Base-by-base conservation (phyloP, 108 stramenopile genomes). In the Nitzschia sp. region DNA sequence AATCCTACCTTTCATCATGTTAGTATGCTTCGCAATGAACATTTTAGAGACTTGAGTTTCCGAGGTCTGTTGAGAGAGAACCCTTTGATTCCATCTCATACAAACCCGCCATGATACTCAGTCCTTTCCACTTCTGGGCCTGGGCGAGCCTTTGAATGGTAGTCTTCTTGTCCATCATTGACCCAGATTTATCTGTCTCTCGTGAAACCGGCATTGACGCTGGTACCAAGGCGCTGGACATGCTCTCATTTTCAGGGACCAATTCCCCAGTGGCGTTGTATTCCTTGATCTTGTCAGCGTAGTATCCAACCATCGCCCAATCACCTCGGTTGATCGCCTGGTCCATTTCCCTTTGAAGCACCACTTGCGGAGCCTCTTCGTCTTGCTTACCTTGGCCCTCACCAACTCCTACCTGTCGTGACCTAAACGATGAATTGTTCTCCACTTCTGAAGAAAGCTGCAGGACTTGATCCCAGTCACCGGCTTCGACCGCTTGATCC, bases 1-100 rank as follows among this genome's bases (percentile, higher is more conserved):
- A 34, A 34, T 34, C 29, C 29, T 34, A 34, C 29, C 29, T 34
- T 34, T 34, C 5, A 5, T 34, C 29, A 5, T 34, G 1, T 34
- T 5, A 34, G 29, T 34, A 34, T 34, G 29, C 29, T 34, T 34
- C 5, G 29, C 3, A 34, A 34, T 34, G 29, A 5, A 34, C 3
- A 34, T 34, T n/a, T n/a, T 34, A 34, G 29, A 34, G 29, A 34
- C 29, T 5, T 34, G 29, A 34, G 29, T 34, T 34, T 5, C 29
- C 29, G 5, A 3, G 29, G 17, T 48, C 46, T 6, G 6, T 17
- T 17, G 46, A 48, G 14, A 63, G 39, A 22, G 51, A 65, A 38
- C 51, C 51, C 38, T 73, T 73, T 19, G 67, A 68, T 17, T 75
- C 74, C 74, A 75, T 75, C 34, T 68, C 74, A 40, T 75, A 75